These are phyloP conservation scores for Diospyros kaki DNA, from an alignment of 148 eudicot genomes.

Conservation along the genomic window DNA sequence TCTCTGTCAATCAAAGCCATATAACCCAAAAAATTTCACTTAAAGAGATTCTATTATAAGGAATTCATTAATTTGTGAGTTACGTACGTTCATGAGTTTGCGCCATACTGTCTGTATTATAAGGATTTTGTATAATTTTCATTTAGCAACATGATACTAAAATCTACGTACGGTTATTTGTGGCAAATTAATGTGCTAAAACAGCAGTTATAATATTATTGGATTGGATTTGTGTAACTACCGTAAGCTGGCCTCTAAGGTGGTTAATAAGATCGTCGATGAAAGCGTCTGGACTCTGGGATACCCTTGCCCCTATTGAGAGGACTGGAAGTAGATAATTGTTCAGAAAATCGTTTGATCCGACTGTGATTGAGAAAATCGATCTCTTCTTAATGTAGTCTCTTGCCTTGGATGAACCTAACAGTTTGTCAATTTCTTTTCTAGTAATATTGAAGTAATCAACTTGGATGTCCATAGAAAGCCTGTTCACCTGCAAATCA, in stretches of 20 bases:
- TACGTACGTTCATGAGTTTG: too few relatives aligned
- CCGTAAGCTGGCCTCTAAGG: conserved; percentile 70
- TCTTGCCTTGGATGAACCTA: conserved; percentile 73
- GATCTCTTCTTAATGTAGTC: conserved; percentile 58
- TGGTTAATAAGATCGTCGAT: conserved; percentile 65
- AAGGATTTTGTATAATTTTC: too few relatives aligned
- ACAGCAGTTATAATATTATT: too few relatives aligned
- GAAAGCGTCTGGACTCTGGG: conserved; percentile 67
- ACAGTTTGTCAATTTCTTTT: conserved; percentile 56
- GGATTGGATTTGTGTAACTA: conserved; percentile 11
- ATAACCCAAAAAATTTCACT: not conserved
- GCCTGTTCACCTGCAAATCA: conserved; percentile 68
- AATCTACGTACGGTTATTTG: not conserved
- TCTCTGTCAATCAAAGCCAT: conserved; percentile 38
- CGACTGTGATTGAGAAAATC: conserved; percentile 77
- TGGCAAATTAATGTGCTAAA: too few relatives aligned
- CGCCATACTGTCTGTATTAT: too few relatives aligned
- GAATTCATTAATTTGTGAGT: too few relatives aligned
- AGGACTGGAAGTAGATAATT: conserved; percentile 82
- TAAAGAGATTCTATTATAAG: too few relatives aligned
- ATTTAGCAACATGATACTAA: not conserved
- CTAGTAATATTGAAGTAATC: conserved; percentile 87
- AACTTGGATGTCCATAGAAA: conserved; percentile 89
- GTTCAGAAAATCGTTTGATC: conserved; percentile 93
- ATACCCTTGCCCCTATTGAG: conserved; percentile 70